phyloP scores from a whole-genome alignment of 306 rosid genomes.

The Cucurbita ficifolia region DNA sequence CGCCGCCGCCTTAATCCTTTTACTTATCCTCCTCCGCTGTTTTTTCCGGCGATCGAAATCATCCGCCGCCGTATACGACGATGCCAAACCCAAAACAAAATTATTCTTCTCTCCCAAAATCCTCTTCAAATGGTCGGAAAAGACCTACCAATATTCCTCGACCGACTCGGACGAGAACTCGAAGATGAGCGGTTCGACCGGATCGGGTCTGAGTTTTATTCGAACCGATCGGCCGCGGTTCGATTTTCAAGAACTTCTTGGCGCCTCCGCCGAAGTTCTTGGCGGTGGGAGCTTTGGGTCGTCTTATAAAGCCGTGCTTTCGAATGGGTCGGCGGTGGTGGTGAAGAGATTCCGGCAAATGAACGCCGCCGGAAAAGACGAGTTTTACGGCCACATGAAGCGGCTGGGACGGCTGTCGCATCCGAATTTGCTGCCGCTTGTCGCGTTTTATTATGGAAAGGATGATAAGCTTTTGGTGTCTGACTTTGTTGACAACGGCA shows the following conservation, averaged over 20 bases:
- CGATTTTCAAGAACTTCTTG: constrained; percentile 51
- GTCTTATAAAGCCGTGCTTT: constrained; percentile 51
- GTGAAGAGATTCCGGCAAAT: constrained; percentile 76
- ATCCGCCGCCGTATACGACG: not conserved
- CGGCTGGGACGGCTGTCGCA: constrained; percentile 51
- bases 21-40: constrained; percentile 13
- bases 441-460: constrained; percentile 44
- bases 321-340: constrained; percentile 41
- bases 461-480: constrained; percentile 50
- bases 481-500: constrained; percentile 38
- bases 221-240: constrained; percentile 23
- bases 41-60: not conserved
- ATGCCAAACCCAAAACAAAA: not conserved
- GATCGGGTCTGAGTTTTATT: constrained; percentile 25
- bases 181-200: constrained; percentile 19
- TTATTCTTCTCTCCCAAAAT: not conserved
- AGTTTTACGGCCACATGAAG: constrained; percentile 49
- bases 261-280: constrained; percentile 68
- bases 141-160: constrained; percentile 4
- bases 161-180: constrained; percentile 4
- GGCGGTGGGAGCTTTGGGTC: constrained; percentile 84
- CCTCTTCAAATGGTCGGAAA: not conserved
- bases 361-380: constrained; percentile 43
- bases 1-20: constrained; percentile 12
- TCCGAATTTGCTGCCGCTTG: constrained; percentile 42